phyloP scores from a whole-genome alignment of 2,329 filamentous ascomycete species.

The Trichoderma asperellum region DNA sequence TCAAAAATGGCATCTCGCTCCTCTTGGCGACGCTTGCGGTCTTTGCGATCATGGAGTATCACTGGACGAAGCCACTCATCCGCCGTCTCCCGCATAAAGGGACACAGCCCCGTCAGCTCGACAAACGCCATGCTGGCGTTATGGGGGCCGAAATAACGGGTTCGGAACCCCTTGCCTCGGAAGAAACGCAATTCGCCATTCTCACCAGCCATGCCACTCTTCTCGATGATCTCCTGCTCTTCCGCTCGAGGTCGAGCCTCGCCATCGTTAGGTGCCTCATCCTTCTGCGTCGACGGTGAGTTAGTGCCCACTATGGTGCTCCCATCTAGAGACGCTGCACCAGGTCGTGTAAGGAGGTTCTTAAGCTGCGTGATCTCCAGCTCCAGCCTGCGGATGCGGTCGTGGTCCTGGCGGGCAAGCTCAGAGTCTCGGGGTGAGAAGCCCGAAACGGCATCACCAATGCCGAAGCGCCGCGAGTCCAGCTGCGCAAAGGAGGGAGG shows the following conservation, averaged over 20 bases:
- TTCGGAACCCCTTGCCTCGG: constrained; percentile 62
- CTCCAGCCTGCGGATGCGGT: constrained; percentile 63
- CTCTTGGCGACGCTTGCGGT: constrained; percentile 57
- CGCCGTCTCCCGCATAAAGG: constrained; percentile 66
- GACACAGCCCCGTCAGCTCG: constrained; percentile 60
- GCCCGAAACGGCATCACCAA: constrained; percentile 38
- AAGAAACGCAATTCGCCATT: constrained; percentile 61
- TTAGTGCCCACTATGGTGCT: constrained; percentile 53
- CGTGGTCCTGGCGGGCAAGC: constrained; percentile 53
- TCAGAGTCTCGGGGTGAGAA: constrained; percentile 44
- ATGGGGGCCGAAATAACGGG: constrained; percentile 63
- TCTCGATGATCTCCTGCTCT: constrained; percentile 48
- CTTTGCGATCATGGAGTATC: constrained; percentile 59
- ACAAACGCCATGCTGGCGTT: constrained; percentile 65
- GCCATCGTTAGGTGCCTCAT: constrained; percentile 42
- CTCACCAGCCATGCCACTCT: constrained; percentile 47
- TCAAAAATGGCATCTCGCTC: constrained; percentile 56
- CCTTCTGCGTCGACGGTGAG: constrained; percentile 53
- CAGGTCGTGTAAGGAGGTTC: constrained; percentile 52
- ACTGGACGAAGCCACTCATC: constrained; percentile 64
- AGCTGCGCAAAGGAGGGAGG: constrained; percentile 49
- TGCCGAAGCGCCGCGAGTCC: constrained; percentile 46
- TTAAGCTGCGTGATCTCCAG: constrained; percentile 62
- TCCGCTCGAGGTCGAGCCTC: constrained; percentile 42
- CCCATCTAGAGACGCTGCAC: constrained; percentile 51